A percentile compares a stretch with the other conserved stretches of the same genome.
Evolutionary conservation across 2,329 filamentous ascomycete genomes (phyloP).

Genomic region (Colletotrichum sp.): DNA sequence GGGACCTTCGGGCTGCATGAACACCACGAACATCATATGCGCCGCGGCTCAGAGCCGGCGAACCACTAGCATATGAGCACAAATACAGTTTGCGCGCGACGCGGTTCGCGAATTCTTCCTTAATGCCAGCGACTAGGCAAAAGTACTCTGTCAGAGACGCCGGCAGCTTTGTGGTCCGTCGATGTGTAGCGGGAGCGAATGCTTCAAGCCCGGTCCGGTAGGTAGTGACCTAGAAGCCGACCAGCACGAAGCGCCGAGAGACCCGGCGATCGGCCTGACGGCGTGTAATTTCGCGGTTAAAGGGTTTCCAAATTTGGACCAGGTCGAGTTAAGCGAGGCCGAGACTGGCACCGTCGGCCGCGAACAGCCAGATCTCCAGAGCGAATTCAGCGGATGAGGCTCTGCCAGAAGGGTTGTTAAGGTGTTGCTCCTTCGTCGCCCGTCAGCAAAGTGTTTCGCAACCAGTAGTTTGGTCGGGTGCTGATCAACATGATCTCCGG

Average conservation of each 20-base stretch:
- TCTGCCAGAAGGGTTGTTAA: background rate
- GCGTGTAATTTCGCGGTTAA: constrained; percentile 2
- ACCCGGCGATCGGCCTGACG: background rate
- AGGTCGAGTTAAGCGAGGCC: background rate
- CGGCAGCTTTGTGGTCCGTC: background rate
- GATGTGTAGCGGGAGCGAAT: background rate
- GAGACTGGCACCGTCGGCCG: background rate
- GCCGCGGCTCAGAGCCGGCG: background rate
- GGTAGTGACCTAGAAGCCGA: background rate
- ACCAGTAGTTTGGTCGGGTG: background rate
- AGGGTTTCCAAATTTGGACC: background rate
- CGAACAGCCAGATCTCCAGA: background rate
- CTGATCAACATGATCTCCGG: background rate
- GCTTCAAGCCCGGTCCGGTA: background rate
- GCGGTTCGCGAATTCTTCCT: background rate
- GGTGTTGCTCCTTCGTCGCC: background rate
- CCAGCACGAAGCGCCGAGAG: background rate
- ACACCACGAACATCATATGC: background rate
- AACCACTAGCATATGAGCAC: background rate
- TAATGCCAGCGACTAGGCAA: background rate
- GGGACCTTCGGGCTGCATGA: constrained; percentile 16
- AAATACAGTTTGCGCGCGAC: background rate
- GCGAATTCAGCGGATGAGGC: background rate
- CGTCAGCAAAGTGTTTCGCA: background rate
- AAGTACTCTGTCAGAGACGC: background rate